phyloP scores from a whole-genome alignment of 2,329 filamentous ascomycete genomes.

The Clonostachys chloroleuca region DNA sequence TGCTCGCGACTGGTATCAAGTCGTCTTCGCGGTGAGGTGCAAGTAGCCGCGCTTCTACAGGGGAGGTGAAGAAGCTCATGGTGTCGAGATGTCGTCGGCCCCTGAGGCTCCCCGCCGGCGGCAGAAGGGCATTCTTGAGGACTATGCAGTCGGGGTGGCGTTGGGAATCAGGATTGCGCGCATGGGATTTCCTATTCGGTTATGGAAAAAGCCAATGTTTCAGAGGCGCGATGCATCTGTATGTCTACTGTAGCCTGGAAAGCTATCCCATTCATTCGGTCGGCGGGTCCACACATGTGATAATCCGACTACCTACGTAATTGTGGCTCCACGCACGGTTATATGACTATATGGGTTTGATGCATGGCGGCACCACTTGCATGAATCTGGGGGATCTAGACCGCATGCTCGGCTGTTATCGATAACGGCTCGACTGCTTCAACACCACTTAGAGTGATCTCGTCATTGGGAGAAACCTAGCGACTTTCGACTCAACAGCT shows the following conservation, averaged over 20 bases:
- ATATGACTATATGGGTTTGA: too few relatives aligned
- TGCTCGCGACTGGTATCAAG: constrained; percentile 8
- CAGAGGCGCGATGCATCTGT: too few relatives aligned
- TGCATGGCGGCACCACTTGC: neutral
- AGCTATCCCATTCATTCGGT: too few relatives aligned
- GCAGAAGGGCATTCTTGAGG: constrained; percentile 6
- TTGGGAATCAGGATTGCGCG: too few relatives aligned
- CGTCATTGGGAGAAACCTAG: neutral
- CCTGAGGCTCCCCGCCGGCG: constrained; percentile 6
- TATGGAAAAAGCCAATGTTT: too few relatives aligned
- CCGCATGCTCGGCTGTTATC: neutral
- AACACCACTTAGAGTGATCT: neutral
- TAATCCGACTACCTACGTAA: too few relatives aligned
- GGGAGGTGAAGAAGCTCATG: constrained; percentile 33
- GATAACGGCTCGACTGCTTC: neutral
- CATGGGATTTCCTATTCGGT: too few relatives aligned
- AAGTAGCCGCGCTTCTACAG: constrained; percentile 14
- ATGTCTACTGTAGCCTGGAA: too few relatives aligned
- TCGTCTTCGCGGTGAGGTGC: constrained; percentile 16
- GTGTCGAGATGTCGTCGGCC: constrained; percentile 15
- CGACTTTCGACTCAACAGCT: neutral
- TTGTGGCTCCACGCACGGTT: too few relatives aligned
- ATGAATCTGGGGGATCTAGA: neutral
- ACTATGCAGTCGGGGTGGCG: too few relatives aligned
- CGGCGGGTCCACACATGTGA: too few relatives aligned